Evolutionary conservation across 2,329 filamentous ascomycete species (phyloP).

Genomic region (Botrytis deweyae): DNA sequence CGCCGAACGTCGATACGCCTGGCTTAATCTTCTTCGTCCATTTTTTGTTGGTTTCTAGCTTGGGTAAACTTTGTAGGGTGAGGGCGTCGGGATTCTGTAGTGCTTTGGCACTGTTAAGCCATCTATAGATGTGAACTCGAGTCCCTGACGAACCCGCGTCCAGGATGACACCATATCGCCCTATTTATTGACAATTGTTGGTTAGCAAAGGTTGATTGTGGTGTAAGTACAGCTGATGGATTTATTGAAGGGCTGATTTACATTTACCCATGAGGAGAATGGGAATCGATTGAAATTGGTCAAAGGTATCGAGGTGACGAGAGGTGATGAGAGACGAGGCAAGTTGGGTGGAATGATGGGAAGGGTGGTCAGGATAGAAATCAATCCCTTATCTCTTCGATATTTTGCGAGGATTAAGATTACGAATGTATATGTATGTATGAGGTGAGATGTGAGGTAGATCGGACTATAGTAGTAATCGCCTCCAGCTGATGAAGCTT

Average conservation of each 20-base stretch:
- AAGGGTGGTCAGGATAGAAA: not conserved
- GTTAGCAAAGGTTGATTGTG: not conserved
- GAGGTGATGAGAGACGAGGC: not conserved
- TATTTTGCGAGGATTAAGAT: not conserved
- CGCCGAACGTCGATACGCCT: conserved; percentile 86
- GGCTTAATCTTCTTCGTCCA: conserved; percentile 95
- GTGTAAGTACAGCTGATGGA: not conserved
- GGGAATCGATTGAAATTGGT: not conserved
- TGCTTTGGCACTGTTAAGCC: conserved; percentile 74
- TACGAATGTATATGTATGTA: not conserved
- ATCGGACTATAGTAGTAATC: not conserved
- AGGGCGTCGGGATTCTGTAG: conserved; percentile 58
- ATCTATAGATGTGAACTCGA: conserved; percentile 89
- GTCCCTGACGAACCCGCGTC: conserved; percentile 98
- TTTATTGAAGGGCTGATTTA: not conserved
- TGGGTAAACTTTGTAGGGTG: conserved; percentile 69
- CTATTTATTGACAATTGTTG: conserved; percentile 25
- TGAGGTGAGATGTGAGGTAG: not conserved
- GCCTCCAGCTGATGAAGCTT: not conserved
- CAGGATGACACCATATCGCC: conserved; percentile 86
- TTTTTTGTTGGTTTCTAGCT: conserved; percentile 77
- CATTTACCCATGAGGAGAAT: conserved; percentile 23
- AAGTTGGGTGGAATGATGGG: not conserved
- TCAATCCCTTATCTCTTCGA: not conserved
- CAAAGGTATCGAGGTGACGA: not conserved